phyloP scores from a whole-genome alignment of 2,329 filamentous ascomycete genomes.

The Penicillium olsonii region DNA sequence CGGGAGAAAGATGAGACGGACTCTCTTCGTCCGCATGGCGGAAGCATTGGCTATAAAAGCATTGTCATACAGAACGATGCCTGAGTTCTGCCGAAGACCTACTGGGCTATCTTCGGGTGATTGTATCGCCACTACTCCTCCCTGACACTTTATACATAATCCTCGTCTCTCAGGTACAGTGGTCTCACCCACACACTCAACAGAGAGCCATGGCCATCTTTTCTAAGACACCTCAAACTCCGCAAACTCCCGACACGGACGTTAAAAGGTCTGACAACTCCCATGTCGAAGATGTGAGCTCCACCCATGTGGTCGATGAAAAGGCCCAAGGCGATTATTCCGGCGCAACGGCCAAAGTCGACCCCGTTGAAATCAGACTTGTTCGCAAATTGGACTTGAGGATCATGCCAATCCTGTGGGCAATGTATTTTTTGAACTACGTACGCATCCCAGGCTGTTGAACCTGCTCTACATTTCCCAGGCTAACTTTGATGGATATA shows the following conservation, averaged over 20 bases:
- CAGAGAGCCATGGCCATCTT: not conserved
- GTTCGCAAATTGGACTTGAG: conserved; percentile 9
- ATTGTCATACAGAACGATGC: not conserved
- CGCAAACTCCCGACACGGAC: not conserved
- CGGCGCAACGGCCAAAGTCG: conserved; percentile 4
- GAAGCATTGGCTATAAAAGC: not conserved
- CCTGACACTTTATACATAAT: not conserved
- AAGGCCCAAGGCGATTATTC: conserved; percentile 8
- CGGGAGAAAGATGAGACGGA: not conserved
- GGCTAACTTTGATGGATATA: not conserved
- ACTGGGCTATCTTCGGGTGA: not conserved
- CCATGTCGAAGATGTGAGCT: not conserved
- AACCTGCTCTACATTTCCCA: too few relatives aligned
- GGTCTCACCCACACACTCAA: too few relatives aligned
- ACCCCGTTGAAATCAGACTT: conserved; percentile 1
- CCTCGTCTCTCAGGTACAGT: not conserved
- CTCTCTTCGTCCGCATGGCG: not conserved
- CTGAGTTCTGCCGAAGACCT: not conserved
- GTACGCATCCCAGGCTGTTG: not conserved
- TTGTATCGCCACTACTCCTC: not conserved
- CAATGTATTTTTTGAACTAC: conserved; percentile 11
- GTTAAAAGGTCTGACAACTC: not conserved
- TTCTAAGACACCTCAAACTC: not conserved
- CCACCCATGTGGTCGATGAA: not conserved
- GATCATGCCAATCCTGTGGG: conserved; percentile 10